Evolutionary conservation across 768 basidiomycete species (phyloP), one percentile per base, ranked within the genome.

Genomic region (Phylloporus sp.): DNA sequence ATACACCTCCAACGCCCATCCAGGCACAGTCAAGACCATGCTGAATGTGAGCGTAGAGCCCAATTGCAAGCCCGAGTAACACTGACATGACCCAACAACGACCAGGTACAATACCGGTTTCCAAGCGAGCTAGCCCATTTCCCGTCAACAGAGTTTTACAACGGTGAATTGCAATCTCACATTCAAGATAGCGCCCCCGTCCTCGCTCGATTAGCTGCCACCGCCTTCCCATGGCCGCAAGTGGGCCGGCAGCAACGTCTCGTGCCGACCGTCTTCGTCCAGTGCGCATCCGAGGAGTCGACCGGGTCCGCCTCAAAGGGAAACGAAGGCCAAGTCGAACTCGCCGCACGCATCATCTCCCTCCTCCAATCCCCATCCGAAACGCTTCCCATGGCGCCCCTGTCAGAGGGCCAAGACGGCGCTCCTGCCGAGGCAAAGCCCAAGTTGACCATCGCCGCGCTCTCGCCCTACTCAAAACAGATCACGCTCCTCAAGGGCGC

Each of bases 401-500:
- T 11, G 34, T 50, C 31, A 22, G 20, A 5, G 15, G 8, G 26
- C 31, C 44, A 50, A 23, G 31, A n/a, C 6, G 29, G 18, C 20
- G 31, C 49, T 20, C 22, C 24, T 29, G 13, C 23, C 18, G 50
- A 29, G 9, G 7, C 13, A 8, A 12, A 1, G 15, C 40, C 40
- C 9, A 48, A 53, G 16, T 52, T 56, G 20, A 36, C 42, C 23
- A 53, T 63, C 46, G 60, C 57, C 23, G 58, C 52, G 13, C 60
- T 86, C 22, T 80, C 84, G 1, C 85, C 82, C 0, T 86, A 86
- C 61, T 70, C 76, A 13, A 80, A 80, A 46, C 84, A 86, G 51
- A 71, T 80, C 20, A 64, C 72, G 32, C 68, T 74, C 0, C 70
- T 86, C 5, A 74, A 75, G 22, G 61, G 71, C 18, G 64, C 63